These are phyloP conservation scores for Sequoia sempervirens DNA, from an alignment of 75 land plant genomes.

Conservation along the genomic window DNA sequence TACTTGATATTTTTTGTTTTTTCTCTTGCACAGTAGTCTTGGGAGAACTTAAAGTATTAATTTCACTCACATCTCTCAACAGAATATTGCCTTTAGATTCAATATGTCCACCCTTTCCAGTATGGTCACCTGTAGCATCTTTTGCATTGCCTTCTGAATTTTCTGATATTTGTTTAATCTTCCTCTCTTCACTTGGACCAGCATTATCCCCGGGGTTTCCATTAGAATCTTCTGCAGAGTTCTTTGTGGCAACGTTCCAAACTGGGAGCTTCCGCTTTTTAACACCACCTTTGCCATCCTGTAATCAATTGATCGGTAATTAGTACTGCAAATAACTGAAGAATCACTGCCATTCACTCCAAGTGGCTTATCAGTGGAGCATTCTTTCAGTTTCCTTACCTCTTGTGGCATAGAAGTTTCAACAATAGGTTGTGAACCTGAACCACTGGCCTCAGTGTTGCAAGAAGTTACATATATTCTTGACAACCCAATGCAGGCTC, in stretches of 20 bases:
- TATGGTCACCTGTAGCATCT: neutral
- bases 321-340: neutral
- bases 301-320: neutral
- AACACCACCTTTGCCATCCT: neutral
- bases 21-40: neutral
- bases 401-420: neutral
- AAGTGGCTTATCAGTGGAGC: neutral
- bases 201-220: neutral
- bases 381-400: neutral
- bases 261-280: constrained; percentile 7
- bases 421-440: neutral
- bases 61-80: neutral
- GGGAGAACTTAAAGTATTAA: neutral
- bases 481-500: constrained; percentile 34
- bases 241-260: neutral
- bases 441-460: constrained; percentile 11
- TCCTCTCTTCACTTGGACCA: constrained; percentile 4
- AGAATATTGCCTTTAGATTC: neutral
- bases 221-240: neutral
- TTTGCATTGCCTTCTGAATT: neutral
- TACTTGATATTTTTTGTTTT: constrained; percentile 9
- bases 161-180: constrained; percentile 6
- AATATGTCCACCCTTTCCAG: constrained; percentile 1
- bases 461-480: constrained; percentile 20
- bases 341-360: neutral